Evolutionary conservation across 2,329 filamentous ascomycete genomes (phyloP), one percentile per base, ranked within the genome.

Genomic region (Chrysosporium queenslandicum): DNA sequence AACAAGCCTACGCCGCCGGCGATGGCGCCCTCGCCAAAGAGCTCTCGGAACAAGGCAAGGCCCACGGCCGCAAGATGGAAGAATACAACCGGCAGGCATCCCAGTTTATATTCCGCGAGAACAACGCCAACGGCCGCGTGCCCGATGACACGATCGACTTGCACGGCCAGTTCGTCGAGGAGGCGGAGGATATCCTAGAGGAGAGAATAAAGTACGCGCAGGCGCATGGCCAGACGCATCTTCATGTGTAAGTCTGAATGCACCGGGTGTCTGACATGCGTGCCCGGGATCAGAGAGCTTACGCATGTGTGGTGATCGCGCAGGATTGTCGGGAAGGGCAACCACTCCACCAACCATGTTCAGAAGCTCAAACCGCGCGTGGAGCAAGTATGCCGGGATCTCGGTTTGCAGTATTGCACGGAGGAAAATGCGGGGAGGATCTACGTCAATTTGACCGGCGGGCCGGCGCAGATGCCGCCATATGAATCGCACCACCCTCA

Each of bases 341-440:
- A 94, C 67, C 92, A 98, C 72, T 87, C 82, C 47, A 74, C 72
- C 8, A 79, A 83, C 58, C 85, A 92, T 63, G 77, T 97, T 21
- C 88, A 95, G 69, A 96, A 92, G 76, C 83, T 98, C 69, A 96
- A 94, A 72, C 92, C 92, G n/a, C 79, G 86, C 56, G 88, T 97
- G 40, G 90, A 97, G 72, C 78, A 86, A 66, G 76, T 97, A 46
- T 95, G 91, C 69, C 78, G 75, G 46, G 85, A 96, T 66, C 71
- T 94, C 41, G 87, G 90, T 0, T 74, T 98, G 51, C 79, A 89
- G 61, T 96, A 86, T 69, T 71, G 78, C 53, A 94, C 88, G 1
- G 92, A 97, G 73, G 83, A 86, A 46, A 97, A 98, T 61, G 85
- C 85, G 7, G 92, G 92, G 0, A 75, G 89, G 14, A 90, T 98